Evolutionary conservation across 495 filamentous ascomycete species (phyloP), one percentile per base, ranked within the genome.

Genomic region (Lindgomyces ingoldianus): DNA sequence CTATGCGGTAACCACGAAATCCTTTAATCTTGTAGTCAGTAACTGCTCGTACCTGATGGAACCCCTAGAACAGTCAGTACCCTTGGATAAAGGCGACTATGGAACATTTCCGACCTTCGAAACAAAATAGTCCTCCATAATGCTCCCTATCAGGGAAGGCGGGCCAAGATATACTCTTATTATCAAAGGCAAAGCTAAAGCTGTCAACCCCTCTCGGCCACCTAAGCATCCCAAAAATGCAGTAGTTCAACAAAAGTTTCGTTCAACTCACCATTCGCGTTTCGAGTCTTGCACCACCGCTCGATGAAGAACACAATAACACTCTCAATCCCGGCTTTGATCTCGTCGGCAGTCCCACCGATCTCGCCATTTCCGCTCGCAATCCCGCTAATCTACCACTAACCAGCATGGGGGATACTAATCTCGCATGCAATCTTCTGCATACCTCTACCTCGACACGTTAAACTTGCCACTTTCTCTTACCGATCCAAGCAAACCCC

Each of bases 21-120:
- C 75, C 1, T 95, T 96, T 70, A 80, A 85, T 18, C 78, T 96
- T 21, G 78, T 86, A 1, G 84, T 96, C 48, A 87, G 86, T 42
- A 82, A 77, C 41, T 89, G 92, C 30, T 48, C 60, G 36, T 25
- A 68, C 19, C 27, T 62, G 9, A 68, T 71, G 29, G 62, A 51
- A 24, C 54, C 64, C 9, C 21, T 65, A 16, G 46, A 57, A 45
- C 46, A 64, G 36, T 65, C 64, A 11, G 9, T 68, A 11, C 53
- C n/a, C 19, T 0, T 60, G 0, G 8, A 44, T 3, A 71, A 72
- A 52, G 89, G 84, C 1, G 74, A 77, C 24, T 65, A 73, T 1
- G 75, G 22, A 78, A 70, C 24, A 89, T 86, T 57, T 80, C 78
- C 0, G 76, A 73, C 3, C 81, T 93, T 24, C 71, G 65, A 10